Evolutionary conservation across 345 rosid genomes (phyloP).

Genomic region (Moringa oleifera): DNA sequence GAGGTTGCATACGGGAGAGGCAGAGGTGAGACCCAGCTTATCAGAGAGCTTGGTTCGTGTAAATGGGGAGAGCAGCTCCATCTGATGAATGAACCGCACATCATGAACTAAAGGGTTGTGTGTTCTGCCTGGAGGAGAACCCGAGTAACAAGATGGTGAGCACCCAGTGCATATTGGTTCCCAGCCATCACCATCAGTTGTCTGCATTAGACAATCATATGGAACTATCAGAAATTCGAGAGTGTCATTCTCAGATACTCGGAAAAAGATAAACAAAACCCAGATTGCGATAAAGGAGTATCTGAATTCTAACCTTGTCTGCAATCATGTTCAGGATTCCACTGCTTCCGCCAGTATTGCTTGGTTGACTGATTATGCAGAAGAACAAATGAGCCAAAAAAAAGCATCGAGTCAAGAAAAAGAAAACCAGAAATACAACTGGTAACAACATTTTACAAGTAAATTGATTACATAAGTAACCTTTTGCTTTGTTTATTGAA

Average conservation of each 20-base stretch:
- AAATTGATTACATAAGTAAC: no score
- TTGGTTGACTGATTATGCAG: constrained; percentile 36
- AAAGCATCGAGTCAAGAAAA: no score
- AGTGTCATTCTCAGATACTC: no score
- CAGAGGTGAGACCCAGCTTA: constrained; percentile 30
- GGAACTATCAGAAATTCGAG: no score
- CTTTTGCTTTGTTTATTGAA: no score
- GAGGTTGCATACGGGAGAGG: constrained; percentile 27
- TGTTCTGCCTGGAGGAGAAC: constrained; percentile 80
- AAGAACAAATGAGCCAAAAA: neutral
- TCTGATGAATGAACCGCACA: constrained; percentile 55
- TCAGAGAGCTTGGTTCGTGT: constrained; percentile 46
- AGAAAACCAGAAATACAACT: no score
- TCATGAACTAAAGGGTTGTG: constrained; percentile 70
- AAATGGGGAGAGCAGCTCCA: constrained; percentile 60
- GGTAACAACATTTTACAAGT: no score
- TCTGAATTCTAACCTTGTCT: constrained; percentile 36
- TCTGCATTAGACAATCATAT: constrained; percentile 13
- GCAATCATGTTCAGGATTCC: constrained; percentile 33
- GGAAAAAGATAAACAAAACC: no score
- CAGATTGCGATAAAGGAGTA: no score
- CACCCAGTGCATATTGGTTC: constrained; percentile 37
- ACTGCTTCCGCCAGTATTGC: constrained; percentile 29
- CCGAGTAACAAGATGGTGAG: constrained; percentile 38
- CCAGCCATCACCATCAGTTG: constrained; percentile 34